These are phyloP conservation scores for Candida quercuum DNA, from an alignment of 805 yeast species.

Conservation along the genomic window DNA sequence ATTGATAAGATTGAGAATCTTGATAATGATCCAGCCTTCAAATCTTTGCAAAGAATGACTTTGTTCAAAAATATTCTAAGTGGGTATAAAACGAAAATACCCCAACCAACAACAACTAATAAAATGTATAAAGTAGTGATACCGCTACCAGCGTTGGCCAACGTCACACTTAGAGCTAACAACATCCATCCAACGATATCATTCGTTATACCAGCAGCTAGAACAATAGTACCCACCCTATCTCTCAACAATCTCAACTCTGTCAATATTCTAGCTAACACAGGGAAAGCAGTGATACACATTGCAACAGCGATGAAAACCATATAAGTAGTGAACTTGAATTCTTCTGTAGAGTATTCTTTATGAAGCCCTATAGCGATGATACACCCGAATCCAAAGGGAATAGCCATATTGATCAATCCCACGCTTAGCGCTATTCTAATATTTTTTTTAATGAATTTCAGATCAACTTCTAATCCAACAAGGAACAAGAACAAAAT, in stretches of 20 bases:
- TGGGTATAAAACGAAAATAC: constrained; percentile 52
- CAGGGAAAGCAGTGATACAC: constrained; percentile 85
- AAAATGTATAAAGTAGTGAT: constrained; percentile 66
- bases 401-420: constrained; percentile 64
- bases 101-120: constrained; percentile 65
- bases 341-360: constrained; percentile 35
- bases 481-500: constrained; percentile 70
- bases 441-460: constrained; percentile 54
- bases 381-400: constrained; percentile 75
- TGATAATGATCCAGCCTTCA: constrained; percentile 56
- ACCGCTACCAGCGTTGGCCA: constrained; percentile 69
- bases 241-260: constrained; percentile 67
- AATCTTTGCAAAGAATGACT: constrained; percentile 42
- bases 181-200: constrained; percentile 81
- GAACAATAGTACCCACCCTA: constrained; percentile 65
- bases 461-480: constrained; percentile 73
- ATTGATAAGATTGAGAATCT: constrained; percentile 54
- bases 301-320: constrained; percentile 80
- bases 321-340: constrained; percentile 68
- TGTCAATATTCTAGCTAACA: constrained; percentile 70
- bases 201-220: constrained; percentile 79
- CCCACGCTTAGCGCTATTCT: constrained; percentile 66
- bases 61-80: constrained; percentile 43
- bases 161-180: constrained; percentile 67
- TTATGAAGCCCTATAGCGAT: constrained; percentile 64